Evolutionary conservation across 1,284 basidiomycete species (phyloP).

Genomic region (Moesziomyces antarcticus): DNA sequence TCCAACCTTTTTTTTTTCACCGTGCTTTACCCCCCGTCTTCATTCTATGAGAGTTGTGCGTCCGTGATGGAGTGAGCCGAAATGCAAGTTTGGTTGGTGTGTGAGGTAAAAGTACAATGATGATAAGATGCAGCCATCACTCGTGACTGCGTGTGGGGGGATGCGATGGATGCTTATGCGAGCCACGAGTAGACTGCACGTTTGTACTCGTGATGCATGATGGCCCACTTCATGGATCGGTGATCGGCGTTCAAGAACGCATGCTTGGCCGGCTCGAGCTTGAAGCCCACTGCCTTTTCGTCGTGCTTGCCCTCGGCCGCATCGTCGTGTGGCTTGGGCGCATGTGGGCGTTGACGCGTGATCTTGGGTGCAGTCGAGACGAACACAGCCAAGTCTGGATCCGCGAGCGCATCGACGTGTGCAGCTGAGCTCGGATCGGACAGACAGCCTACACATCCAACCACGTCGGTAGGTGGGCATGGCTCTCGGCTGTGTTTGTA

Average conservation of each 20-base stretch:
- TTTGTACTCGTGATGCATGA: constrained; percentile 48
- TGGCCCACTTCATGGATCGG: constrained; percentile 48
- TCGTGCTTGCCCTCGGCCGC: neutral
- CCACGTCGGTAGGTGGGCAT: constrained; percentile 6
- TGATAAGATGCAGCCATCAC: no score
- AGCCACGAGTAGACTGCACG: constrained; percentile 31
- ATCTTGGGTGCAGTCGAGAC: constrained; percentile 37
- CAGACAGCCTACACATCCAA: constrained; percentile 34
- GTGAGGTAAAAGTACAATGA: no score
- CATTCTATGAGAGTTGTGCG: no score
- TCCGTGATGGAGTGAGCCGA: no score
- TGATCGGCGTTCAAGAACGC: constrained; percentile 37
- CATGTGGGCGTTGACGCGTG: constrained; percentile 28
- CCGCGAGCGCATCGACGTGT: constrained; percentile 13
- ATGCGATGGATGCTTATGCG: neutral
- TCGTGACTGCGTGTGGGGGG: no score
- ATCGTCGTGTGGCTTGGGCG: constrained; percentile 12
- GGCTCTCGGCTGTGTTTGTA: constrained; percentile 3
- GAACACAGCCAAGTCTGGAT: constrained; percentile 29
- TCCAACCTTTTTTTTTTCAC: no score
- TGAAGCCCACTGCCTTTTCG: constrained; percentile 8
- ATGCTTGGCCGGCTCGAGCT: constrained; percentile 29
- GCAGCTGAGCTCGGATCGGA: constrained; percentile 6
- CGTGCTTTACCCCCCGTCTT: no score
- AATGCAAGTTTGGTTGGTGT: no score